A percentile compares a stretch with the other conserved stretches of the same genome.
Conservation (phyloP, 2,329 filamentous ascomycete species). For the Rhynchosporium graminicola region DNA sequence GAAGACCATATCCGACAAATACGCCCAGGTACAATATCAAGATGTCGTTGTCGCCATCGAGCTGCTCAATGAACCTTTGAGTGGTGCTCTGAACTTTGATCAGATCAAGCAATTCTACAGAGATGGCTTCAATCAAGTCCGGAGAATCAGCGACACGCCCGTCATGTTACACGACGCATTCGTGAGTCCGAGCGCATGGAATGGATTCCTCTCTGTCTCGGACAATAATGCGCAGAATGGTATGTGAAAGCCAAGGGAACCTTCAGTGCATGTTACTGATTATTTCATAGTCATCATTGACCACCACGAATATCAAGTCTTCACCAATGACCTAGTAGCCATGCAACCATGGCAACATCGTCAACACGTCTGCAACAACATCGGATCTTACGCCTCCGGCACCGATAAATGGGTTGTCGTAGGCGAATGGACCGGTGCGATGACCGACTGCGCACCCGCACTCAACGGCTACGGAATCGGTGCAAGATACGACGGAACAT, state of each 20-base stretch:
- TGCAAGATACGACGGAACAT: slow-evolving; percentile 58
- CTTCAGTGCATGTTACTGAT: slow-evolving; percentile 43
- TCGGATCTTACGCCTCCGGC: slow-evolving; percentile 47
- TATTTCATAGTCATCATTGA: slow-evolving; percentile 56
- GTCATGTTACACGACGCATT: slow-evolving; percentile 64
- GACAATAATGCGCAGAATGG: slow-evolving; percentile 49
- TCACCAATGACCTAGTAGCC: slow-evolving; percentile 52
- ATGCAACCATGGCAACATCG: slow-evolving; percentile 55
- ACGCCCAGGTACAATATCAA: slow-evolving; percentile 52
- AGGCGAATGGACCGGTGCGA: slow-evolving; percentile 68
- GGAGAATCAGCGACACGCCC: slow-evolving; percentile 47
- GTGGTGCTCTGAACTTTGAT: slow-evolving; percentile 41
- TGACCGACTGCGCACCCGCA: slow-evolving; percentile 60
- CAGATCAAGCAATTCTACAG: slow-evolving; percentile 46
- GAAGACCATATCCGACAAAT: slow-evolving; percentile 57
- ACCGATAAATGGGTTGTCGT: slow-evolving; percentile 67
- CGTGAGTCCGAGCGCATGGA: slow-evolving; percentile 55
- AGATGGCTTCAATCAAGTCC: slow-evolving; percentile 51
- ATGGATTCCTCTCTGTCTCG: slow-evolving; percentile 56
- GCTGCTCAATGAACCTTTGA: slow-evolving; percentile 55
- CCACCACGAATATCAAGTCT: slow-evolving; percentile 70
- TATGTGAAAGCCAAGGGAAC: slow-evolving; percentile 51
- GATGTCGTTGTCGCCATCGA: slow-evolving; percentile 61
- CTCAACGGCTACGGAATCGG: slow-evolving; percentile 59
- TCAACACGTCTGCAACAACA: slow-evolving; percentile 56